Evolutionary conservation across 2,329 filamentous ascomycete genomes (phyloP).

Genomic region (Geosmithia flava): DNA sequence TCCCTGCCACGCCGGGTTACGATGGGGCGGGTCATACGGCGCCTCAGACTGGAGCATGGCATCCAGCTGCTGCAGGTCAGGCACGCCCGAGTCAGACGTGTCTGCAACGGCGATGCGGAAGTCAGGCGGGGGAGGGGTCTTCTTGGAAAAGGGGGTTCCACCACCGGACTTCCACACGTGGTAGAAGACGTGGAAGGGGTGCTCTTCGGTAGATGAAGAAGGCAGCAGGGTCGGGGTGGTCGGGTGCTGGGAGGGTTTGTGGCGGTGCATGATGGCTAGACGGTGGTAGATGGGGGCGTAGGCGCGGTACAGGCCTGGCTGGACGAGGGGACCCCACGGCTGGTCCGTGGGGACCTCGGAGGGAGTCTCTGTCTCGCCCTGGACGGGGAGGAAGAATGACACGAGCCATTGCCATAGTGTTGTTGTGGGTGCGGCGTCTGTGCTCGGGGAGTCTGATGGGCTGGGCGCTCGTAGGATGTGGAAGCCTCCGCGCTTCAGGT

Average conservation of each 20-base stretch:
- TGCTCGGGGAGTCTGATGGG: constrained; percentile 2
- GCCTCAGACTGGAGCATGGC: constrained; percentile 61
- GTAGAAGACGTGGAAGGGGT: constrained; percentile 63
- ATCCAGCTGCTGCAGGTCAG: constrained; percentile 59
- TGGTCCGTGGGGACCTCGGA: constrained; percentile 7
- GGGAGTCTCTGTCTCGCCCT: constrained; percentile 2
- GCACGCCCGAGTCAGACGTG: constrained; percentile 57
- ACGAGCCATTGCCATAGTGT: constrained; percentile 41
- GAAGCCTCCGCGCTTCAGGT: constrained; percentile 74
- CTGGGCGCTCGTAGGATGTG: constrained; percentile 54
- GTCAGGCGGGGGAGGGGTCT: constrained; percentile 64
- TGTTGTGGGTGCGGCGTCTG: constrained; percentile 5
- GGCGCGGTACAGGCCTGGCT: constrained; percentile 51
- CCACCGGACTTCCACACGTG: constrained; percentile 63
- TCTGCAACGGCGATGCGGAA: constrained; percentile 78
- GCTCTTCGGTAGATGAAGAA: constrained; percentile 13
- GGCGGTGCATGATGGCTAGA: constrained; percentile 59
- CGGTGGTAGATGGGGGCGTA: constrained; percentile 64
- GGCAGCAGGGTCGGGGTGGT: constrained; percentile 23
- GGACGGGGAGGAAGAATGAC: constrained; percentile 29
- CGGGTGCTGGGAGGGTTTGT: constrained; percentile 39
- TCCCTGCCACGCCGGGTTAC: constrained; percentile 26
- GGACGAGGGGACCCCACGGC: constrained; percentile 43
- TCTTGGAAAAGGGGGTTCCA: constrained; percentile 57
- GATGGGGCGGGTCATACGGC: constrained; percentile 54